phyloP scores from a whole-genome alignment of 2,329 filamentous ascomycete species.

The Colletotrichum karsti region DNA sequence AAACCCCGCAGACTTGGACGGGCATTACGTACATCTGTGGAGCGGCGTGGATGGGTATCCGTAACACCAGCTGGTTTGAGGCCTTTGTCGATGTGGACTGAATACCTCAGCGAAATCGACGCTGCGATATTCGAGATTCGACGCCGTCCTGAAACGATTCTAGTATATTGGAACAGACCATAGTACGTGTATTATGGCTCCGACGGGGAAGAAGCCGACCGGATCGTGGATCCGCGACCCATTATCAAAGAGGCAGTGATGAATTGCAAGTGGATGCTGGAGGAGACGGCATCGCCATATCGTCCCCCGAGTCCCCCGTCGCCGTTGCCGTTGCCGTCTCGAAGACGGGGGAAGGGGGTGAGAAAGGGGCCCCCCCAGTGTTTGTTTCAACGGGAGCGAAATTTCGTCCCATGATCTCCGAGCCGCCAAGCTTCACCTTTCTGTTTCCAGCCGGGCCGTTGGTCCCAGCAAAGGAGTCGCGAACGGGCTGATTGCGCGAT shows the following conservation, averaged over 20 bases:
- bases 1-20: slow-evolving; percentile 1
- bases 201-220: neutral
- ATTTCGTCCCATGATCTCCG: slow-evolving; percentile 18
- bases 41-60: neutral
- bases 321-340: neutral
- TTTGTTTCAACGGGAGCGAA: slow-evolving; percentile 26
- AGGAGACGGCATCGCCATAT: neutral
- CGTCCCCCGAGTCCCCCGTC: neutral
- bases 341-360: neutral
- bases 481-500: neutral
- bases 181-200: neutral
- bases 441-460: neutral
- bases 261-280: neutral
- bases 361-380: slow-evolving; percentile 3
- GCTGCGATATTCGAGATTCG: neutral
- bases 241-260: slow-evolving; percentile 16
- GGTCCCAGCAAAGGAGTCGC: neutral
- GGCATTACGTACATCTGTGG: slow-evolving; percentile 14
- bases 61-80: neutral
- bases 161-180: neutral
- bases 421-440: slow-evolving; percentile 14
- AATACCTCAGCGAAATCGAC: neutral
- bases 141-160: neutral
- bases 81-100: neutral
- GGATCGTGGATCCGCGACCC: slow-evolving; percentile 8